A percentile compares a stretch with the other conserved stretches of the same genome.
phyloP scores from a whole-genome alignment of 768 basidiomycete genomes.

The Agaricus sinodeliciosus region DNA sequence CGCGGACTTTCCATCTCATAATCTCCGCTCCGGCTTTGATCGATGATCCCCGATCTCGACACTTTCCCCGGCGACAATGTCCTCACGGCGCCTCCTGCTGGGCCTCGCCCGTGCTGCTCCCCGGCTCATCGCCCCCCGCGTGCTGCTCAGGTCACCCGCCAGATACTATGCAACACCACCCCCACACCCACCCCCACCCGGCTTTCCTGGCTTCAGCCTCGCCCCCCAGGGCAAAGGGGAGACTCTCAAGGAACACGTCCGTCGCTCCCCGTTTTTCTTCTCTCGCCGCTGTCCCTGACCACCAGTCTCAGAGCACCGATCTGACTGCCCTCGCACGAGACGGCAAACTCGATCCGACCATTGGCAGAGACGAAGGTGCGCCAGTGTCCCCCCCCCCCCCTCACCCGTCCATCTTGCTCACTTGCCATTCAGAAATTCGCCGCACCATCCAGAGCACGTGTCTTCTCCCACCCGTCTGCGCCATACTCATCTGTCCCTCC shows the following conservation, averaged over 20 bases:
- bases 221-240: slow-evolving; percentile 69
- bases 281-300: too few species aligned
- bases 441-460: slow-evolving; percentile 82
- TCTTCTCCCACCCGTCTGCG: neutral
- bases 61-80: too few species aligned
- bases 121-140: too few species aligned
- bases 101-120: neutral
- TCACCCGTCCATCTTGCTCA: neutral
- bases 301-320: slow-evolving; percentile 61
- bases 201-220: slow-evolving; percentile 55
- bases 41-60: neutral
- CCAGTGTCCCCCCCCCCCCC: neutral
- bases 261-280: slow-evolving; percentile 12
- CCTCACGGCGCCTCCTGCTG: neutral
- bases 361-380: slow-evolving; percentile 80
- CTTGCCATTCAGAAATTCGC: slow-evolving; percentile 56
- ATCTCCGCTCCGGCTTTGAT: neutral
- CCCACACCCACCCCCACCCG: slow-evolving; percentile 26
- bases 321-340: slow-evolving; percentile 76
- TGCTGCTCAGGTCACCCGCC: neutral
- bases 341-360: slow-evolving; percentile 87
- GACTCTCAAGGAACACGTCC: slow-evolving; percentile 71
- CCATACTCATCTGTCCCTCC: neutral
- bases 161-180: slow-evolving; percentile 15
- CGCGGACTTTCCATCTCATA: neutral